phyloP scores from a whole-genome alignment of 129 eudicot genomes.

The Arctium minus region DNA sequence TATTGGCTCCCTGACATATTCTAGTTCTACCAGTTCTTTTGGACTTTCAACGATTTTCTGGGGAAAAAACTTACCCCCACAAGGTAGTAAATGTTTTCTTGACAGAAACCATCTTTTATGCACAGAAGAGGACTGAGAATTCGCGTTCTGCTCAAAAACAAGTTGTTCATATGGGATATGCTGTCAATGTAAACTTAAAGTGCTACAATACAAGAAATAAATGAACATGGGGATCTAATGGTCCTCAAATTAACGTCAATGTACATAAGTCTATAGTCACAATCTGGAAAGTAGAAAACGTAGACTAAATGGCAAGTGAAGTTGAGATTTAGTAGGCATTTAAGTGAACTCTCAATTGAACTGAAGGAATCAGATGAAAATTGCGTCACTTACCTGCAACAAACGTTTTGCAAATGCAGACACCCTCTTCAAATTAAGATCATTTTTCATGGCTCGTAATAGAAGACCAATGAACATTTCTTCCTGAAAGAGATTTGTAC shows the following conservation, averaged over 20 bases:
- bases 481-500: slow-evolving; percentile 49
- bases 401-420: slow-evolving; percentile 94
- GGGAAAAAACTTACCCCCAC: no score
- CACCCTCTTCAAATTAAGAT: slow-evolving; percentile 81
- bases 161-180: no score
- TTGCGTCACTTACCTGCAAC: slow-evolving; percentile 59
- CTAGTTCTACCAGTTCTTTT: no score
- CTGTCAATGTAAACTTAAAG: background rate
- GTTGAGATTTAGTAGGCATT: background rate
- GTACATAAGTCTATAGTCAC: background rate
- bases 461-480: slow-evolving; percentile 89
- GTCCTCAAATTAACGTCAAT: background rate
- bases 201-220: background rate
- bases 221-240: background rate
- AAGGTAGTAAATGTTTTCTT: no score
- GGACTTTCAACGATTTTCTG: no score
- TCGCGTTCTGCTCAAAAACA: no score
- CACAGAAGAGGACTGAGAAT: no score
- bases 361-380: background rate
- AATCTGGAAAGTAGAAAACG: background rate
- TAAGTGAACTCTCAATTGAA: background rate
- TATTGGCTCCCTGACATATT: no score
- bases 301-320: background rate
- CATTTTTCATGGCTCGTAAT: slow-evolving; percentile 84
- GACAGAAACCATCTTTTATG: no score